These are phyloP conservation scores for Sphagnum tenellum DNA, from an alignment of 225 moss, liverwort and hornwort species.

Conservation along the genomic window DNA sequence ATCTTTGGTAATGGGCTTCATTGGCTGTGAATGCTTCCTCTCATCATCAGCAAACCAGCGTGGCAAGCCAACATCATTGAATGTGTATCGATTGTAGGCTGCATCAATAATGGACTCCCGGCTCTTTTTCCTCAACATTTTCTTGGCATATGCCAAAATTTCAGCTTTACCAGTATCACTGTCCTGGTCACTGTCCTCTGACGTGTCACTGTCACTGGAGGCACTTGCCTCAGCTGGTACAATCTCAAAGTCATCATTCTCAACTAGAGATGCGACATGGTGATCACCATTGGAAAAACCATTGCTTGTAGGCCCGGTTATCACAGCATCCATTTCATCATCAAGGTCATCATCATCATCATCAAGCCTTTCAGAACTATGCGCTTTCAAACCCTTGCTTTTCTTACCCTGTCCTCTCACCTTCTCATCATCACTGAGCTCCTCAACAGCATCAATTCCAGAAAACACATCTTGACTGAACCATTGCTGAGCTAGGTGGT, in stretches of 20 bases:
- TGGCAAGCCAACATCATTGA: conserved; percentile 70
- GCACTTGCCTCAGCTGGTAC: conserved; percentile 63
- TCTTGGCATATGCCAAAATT: conserved; percentile 80
- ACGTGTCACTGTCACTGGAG: conserved; percentile 63
- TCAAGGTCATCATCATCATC: conserved; percentile 44
- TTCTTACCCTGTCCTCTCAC: conserved; percentile 32
- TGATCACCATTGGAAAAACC: conserved; percentile 13
- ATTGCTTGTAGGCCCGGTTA: conserved; percentile 17
- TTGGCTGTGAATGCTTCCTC: conserved; percentile 66
- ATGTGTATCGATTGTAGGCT: conserved; percentile 88
- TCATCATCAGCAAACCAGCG: conserved; percentile 97
- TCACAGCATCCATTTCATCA: conserved; percentile 23
- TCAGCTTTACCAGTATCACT: conserved; percentile 84
- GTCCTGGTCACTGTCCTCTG: conserved; percentile 48
- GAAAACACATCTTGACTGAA: conserved; percentile 96
- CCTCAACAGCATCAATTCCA: conserved; percentile 53
- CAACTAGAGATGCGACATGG: conserved; percentile 13
- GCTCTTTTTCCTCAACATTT: conserved; percentile 71
- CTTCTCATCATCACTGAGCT: conserved; percentile 60
- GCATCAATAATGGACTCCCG: conserved; percentile 84
- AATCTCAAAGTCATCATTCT: conserved; percentile 72
- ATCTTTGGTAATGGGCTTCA: conserved; percentile 85
- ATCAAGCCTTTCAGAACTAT: conserved; percentile 5
- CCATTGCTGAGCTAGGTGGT: conserved; percentile 71
- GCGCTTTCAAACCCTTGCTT: conserved; percentile 6